These are phyloP conservation scores for Apostasia ramifera DNA, from an alignment of 106 monocot species.

Conservation along the genomic window DNA sequence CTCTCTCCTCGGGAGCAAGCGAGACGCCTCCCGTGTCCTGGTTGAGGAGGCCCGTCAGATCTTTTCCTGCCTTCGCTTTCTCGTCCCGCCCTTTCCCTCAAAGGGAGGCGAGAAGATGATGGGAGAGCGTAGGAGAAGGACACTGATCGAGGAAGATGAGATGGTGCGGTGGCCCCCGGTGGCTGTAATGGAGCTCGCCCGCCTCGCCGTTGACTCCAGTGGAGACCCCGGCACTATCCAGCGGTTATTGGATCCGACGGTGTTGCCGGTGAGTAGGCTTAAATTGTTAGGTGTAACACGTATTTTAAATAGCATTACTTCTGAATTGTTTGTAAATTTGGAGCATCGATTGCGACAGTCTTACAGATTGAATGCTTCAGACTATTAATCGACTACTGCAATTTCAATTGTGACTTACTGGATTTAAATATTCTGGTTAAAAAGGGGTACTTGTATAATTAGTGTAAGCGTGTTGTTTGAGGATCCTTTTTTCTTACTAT, in stretches of 20 bases:
- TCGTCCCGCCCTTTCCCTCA: constrained; percentile 31
- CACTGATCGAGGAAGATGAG: constrained; percentile 21
- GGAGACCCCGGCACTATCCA: constrained; percentile 71
- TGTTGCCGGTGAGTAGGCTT: constrained; percentile 44
- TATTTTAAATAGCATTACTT: background rate
- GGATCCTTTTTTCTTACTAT: too few relatives aligned
- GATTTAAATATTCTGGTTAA: too few relatives aligned
- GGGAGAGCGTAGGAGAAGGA: constrained; percentile 4
- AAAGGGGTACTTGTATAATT: too few relatives aligned
- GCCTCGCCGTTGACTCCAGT: constrained; percentile 81
- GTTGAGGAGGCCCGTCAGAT: constrained; percentile 29
- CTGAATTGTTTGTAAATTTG: background rate
- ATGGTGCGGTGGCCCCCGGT: constrained; percentile 83
- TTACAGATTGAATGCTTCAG: too few relatives aligned
- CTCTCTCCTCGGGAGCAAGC: constrained; percentile 42
- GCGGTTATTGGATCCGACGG: constrained; percentile 60
- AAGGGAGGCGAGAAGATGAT: constrained; percentile 6
- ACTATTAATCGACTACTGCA: too few relatives aligned
- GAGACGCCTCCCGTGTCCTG: constrained; percentile 29
- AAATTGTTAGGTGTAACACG: background rate
- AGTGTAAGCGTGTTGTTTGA: too few relatives aligned
- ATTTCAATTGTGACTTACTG: too few relatives aligned
- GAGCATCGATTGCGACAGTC: too few relatives aligned
- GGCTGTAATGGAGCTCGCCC: constrained; percentile 84
- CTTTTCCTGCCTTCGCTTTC: constrained; percentile 75